Evolutionary conservation across 345 rosid genomes (phyloP).

Genomic region (Ceriops tagal): DNA sequence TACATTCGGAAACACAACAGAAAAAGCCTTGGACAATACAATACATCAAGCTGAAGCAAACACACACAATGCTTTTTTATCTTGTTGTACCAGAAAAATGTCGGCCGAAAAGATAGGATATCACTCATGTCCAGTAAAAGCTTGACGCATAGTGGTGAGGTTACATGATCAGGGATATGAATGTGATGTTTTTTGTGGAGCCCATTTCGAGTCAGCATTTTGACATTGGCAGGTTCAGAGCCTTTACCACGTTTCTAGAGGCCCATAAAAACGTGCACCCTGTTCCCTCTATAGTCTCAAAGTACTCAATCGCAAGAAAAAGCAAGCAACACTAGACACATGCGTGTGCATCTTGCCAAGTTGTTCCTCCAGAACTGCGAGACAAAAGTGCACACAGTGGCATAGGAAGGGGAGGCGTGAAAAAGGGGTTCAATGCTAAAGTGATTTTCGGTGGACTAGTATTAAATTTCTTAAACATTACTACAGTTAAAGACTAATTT

Average conservation of each 20-base stretch:
- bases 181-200: constrained; percentile 24
- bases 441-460: no score
- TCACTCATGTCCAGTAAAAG: constrained; percentile 25
- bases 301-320: background rate
- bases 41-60: background rate
- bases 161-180: constrained; percentile 21
- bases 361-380: no score
- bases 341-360: constrained; percentile 7
- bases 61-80: background rate
- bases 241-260: background rate
- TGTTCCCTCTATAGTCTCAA: background rate
- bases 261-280: constrained; percentile 3
- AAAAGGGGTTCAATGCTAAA: no score
- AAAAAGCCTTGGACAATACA: background rate
- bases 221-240: background rate
- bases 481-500: no score
- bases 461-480: no score
- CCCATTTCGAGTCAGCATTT: constrained; percentile 23
- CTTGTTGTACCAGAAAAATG: background rate
- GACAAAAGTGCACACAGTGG: no score
- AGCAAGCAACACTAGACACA: background rate
- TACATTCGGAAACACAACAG: background rate
- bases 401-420: no score
- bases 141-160: constrained; percentile 21
- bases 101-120: constrained; percentile 6